Evolutionary conservation across 2,329 filamentous ascomycete species (phyloP).

Genomic region (Dactylonectria macrodidyma): DNA sequence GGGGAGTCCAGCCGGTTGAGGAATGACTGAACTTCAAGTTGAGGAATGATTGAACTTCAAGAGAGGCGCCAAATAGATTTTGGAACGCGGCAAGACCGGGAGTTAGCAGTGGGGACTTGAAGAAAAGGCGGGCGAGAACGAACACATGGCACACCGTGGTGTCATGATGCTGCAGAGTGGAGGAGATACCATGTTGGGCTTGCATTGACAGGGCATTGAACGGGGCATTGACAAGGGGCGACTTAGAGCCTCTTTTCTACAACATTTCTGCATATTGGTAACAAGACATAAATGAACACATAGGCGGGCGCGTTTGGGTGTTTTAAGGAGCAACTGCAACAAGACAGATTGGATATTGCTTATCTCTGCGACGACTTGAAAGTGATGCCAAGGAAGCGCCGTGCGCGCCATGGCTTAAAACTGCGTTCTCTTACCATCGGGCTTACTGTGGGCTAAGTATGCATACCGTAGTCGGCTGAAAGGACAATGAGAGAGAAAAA

Average conservation of each 20-base stretch:
- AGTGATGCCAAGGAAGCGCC: background rate
- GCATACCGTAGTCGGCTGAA: background rate
- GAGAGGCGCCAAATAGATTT: background rate
- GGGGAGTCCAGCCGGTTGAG: background rate
- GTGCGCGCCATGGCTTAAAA: background rate
- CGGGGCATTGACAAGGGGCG: background rate
- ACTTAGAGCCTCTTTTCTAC: background rate
- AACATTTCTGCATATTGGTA: background rate
- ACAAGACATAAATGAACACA: background rate
- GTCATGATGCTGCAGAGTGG: conserved; percentile 1
- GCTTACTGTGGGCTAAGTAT: background rate
- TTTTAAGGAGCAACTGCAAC: background rate
- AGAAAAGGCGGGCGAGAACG: background rate
- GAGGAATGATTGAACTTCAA: background rate
- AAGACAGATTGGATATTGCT: background rate
- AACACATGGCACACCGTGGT: background rate
- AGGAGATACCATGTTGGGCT: conserved; percentile 12
- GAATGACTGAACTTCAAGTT: no score
- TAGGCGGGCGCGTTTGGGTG: background rate
- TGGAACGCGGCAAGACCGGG: background rate
- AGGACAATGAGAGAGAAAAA: background rate
- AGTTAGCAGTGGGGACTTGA: background rate
- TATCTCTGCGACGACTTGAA: background rate
- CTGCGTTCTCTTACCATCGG: background rate
- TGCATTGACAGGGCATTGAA: background rate